A percentile compares a stretch with the other conserved stretches of the same genome.
These are phyloP conservation scores for Colletotrichum gigasporum DNA, from an alignment of 2,329 filamentous ascomycete genomes.

Conservation along the genomic window DNA sequence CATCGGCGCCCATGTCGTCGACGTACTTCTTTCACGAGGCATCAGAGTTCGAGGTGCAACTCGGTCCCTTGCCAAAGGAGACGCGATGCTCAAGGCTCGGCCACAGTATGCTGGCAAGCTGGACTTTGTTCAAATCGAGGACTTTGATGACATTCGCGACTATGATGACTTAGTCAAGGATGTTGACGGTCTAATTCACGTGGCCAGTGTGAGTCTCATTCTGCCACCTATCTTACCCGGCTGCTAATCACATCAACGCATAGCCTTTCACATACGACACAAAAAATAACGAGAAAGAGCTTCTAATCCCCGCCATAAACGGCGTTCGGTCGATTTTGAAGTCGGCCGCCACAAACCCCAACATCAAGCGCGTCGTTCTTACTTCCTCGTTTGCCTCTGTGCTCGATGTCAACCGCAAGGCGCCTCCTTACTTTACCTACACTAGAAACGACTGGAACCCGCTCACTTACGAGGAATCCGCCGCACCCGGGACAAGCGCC, in stretches of 20 bases:
- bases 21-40: slow-evolving; percentile 40
- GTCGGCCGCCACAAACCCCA: slow-evolving; percentile 37
- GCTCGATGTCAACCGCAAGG: slow-evolving; percentile 57
- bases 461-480: slow-evolving; percentile 59
- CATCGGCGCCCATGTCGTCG: slow-evolving; percentile 45
- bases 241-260: no score
- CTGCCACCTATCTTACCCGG: not conserved
- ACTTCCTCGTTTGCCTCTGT: slow-evolving; percentile 77
- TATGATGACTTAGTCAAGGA: slow-evolving; percentile 49
- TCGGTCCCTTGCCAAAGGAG: slow-evolving; percentile 40
- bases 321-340: slow-evolving; percentile 53
- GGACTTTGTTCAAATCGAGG: slow-evolving; percentile 52
- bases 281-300: slow-evolving; percentile 53
- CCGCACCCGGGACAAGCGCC: slow-evolving; percentile 47
- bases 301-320: slow-evolving; percentile 56
- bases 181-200: slow-evolving; percentile 54
- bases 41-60: slow-evolving; percentile 43
- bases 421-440: slow-evolving; percentile 60
- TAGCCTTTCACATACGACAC: slow-evolving; percentile 56
- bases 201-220: slow-evolving; percentile 49
- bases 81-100: slow-evolving; percentile 47
- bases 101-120: slow-evolving; percentile 45
- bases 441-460: slow-evolving; percentile 67
- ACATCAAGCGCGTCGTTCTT: slow-evolving; percentile 54
- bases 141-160: slow-evolving; percentile 49